Conservation (phyloP, 768 basidiomycete genomes). For the Porpolomopsis calyptriformis region DNA sequence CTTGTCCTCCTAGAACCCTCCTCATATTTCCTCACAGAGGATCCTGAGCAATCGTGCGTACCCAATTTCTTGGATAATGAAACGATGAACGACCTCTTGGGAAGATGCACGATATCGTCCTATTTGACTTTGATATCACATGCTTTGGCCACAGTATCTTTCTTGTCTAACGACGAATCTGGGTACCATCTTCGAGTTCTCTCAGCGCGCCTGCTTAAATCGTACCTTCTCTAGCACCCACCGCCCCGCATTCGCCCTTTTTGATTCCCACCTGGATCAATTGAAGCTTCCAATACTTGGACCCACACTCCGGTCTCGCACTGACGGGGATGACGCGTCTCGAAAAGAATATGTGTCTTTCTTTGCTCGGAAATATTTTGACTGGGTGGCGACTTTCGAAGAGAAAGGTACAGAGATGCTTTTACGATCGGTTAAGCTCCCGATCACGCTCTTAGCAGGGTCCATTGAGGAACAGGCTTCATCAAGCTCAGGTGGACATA, state of each 20-base stretch:
- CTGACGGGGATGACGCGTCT: constrained; percentile 2
- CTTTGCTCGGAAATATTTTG: constrained; percentile 45
- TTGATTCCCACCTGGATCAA: constrained; percentile 48
- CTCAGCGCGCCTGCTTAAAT: neutral
- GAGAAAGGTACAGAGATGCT: neutral
- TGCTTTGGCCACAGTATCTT: constrained; percentile 31
- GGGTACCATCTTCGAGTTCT: constrained; percentile 13
- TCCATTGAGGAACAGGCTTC: neutral
- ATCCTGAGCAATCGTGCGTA: constrained; percentile 4
- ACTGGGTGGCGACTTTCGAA: constrained; percentile 16
- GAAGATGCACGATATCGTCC: constrained; percentile 29
- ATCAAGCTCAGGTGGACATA: neutral
- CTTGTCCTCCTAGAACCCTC: constrained; percentile 54
- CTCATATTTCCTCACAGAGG: constrained; percentile 31
- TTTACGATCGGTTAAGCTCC: neutral
- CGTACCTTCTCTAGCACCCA: neutral
- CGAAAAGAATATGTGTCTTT: constrained; percentile 27
- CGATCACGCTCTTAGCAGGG: too few species aligned
- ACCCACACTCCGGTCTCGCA: constrained; percentile 10
- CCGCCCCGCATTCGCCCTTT: constrained; percentile 34
- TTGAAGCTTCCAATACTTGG: constrained; percentile 40
- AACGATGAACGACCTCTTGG: too few species aligned
- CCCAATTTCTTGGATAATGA: too few species aligned
- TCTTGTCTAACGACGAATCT: constrained; percentile 14
- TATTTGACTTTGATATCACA: constrained; percentile 42